Evolutionary conservation across 768 basidiomycete genomes (phyloP).

Genomic region (Phlegmacium glaucopus): DNA sequence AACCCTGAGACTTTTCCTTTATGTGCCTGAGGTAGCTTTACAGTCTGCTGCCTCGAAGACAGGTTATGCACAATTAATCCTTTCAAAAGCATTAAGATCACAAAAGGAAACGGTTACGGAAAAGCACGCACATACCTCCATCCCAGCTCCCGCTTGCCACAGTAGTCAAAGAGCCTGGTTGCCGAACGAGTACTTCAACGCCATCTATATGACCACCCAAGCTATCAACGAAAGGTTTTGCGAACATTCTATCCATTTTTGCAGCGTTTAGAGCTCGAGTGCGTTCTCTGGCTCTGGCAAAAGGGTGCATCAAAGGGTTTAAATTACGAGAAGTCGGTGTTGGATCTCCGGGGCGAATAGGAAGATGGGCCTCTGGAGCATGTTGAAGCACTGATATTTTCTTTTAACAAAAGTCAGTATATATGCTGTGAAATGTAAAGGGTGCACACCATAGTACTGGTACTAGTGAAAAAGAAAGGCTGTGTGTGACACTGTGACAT

Average conservation of each 20-base stretch:
- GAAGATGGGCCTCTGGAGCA: slow-evolving; percentile 71
- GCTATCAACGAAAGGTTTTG: slow-evolving; percentile 91
- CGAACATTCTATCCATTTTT: slow-evolving; percentile 96
- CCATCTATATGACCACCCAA: slow-evolving; percentile 94
- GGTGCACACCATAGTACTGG: too few relatives aligned
- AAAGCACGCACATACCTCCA: slow-evolving; percentile 62
- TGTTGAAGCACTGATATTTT: slow-evolving; percentile 88
- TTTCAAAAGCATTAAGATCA: slow-evolving; percentile 24
- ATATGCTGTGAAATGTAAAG: too few relatives aligned
- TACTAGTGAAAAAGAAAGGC: too few relatives aligned
- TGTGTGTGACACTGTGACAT: too few relatives aligned
- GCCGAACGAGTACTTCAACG: slow-evolving; percentile 79
- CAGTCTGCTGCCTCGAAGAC: slow-evolving; percentile 48
- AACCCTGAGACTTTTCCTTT: slow-evolving; percentile 84
- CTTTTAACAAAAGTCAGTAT: slow-evolving; percentile 29
- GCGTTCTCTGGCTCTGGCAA: slow-evolving; percentile 88
- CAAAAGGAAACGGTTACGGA: not conserved
- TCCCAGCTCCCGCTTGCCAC: slow-evolving; percentile 95
- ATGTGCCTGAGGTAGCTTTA: slow-evolving; percentile 68
- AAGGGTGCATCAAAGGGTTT: slow-evolving; percentile 94
- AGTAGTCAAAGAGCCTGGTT: slow-evolving; percentile 66
- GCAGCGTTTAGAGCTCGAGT: slow-evolving; percentile 91
- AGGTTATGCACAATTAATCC: slow-evolving; percentile 87
- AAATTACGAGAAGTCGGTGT: slow-evolving; percentile 90
- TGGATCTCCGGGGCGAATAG: slow-evolving; percentile 74